These are phyloP conservation scores for Fusarium redolens DNA, from an alignment of 2,329 filamentous ascomycete genomes.

Conservation along the genomic window DNA sequence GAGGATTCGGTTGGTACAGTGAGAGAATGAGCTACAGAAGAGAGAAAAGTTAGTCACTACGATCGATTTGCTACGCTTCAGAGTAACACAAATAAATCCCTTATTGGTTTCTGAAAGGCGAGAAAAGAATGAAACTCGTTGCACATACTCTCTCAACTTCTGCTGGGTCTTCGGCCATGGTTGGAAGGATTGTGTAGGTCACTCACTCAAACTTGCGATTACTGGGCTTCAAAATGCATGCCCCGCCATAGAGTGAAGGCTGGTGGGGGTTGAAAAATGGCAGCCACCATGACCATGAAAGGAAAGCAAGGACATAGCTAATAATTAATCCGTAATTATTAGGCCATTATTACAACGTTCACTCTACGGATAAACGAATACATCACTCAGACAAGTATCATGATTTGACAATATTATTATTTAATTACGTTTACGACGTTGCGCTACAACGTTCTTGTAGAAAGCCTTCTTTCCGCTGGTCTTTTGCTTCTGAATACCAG, in stretches of 20 bases:
- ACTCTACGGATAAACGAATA: neutral
- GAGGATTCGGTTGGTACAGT: constrained; percentile 64
- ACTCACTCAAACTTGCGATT: neutral
- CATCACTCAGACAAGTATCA: neutral
- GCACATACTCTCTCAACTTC: neutral
- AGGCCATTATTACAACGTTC: neutral
- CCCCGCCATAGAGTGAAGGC: neutral
- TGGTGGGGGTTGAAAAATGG: neutral
- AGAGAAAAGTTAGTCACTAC: constrained; percentile 25
- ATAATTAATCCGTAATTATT: neutral
- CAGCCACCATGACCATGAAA: neutral
- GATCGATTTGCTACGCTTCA: neutral
- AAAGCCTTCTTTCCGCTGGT: constrained; percentile 88
- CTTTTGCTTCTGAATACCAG: constrained; percentile 84
- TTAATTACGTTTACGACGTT: constrained; percentile 48
- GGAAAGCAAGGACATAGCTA: neutral
- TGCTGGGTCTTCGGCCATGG: neutral
- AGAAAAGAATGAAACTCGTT: neutral
- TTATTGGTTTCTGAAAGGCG: too few species aligned
- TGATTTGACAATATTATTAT: constrained; percentile 6
- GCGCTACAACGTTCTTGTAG: constrained; percentile 80
- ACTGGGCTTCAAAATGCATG: neutral
- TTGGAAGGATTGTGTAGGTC: neutral
- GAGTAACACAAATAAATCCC: neutral
- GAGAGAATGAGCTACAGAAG: constrained; percentile 59